A percentile compares a stretch with the other conserved stretches of the same genome.
phyloP scores from a whole-genome alignment of 2,329 filamentous ascomycete genomes.

The Colletotrichum gigasporum region DNA sequence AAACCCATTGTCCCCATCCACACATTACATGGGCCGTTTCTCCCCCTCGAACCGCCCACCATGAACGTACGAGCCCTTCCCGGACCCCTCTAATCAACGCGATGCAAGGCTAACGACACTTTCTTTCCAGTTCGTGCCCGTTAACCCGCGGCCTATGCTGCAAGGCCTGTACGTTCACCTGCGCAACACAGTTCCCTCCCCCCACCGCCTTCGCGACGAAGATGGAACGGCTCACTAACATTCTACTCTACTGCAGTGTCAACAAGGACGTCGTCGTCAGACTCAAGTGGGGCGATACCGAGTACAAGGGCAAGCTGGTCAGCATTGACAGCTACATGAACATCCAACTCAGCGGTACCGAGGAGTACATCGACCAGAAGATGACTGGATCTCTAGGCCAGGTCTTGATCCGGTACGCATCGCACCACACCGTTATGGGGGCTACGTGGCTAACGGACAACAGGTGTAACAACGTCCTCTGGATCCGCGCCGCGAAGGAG shows the following conservation, averaged over 20 bases:
- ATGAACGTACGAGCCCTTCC: conserved; percentile 43
- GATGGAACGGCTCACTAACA: conserved; percentile 7
- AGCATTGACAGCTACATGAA: conserved; percentile 99
- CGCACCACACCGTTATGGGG: background rate
- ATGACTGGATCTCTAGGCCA: conserved; percentile 86
- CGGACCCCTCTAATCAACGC: background rate
- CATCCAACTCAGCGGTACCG: conserved; percentile 88
- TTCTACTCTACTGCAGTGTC: conserved; percentile 63
- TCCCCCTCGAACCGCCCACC: conserved; percentile 36
- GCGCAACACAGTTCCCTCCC: background rate
- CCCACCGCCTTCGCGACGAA: background rate
- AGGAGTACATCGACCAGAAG: conserved; percentile 92
- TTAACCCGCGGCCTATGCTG: conserved; percentile 97
- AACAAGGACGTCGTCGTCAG: conserved; percentile 91
- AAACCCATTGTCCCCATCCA: conserved; percentile 29
- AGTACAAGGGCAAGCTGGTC: conserved; percentile 94
- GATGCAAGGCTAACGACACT: background rate
- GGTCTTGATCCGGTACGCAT: conserved; percentile 83
- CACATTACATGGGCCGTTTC: conserved; percentile 31
- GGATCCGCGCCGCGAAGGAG: conserved; percentile 74
- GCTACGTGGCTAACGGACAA: background rate
- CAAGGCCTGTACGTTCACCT: conserved; percentile 78
- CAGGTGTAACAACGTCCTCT: conserved; percentile 97
- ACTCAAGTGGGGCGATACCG: conserved; percentile 97
- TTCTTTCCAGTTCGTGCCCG: conserved; percentile 77